A percentile compares a stretch with the other conserved stretches of the same genome.
Conservation (phyloP, 129 eudicot species). For the Artemisia argyi region DNA sequence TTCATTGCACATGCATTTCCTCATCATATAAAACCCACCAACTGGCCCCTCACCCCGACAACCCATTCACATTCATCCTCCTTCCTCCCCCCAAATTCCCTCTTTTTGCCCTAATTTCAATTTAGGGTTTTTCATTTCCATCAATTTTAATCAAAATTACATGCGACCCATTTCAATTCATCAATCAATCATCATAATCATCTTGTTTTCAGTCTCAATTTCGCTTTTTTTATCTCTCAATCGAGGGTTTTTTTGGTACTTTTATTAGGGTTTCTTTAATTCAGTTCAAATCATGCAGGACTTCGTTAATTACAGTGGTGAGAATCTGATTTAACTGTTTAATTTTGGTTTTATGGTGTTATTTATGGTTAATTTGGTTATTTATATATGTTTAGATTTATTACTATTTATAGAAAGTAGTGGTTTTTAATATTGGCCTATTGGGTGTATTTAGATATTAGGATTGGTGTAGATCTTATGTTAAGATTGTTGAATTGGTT, state of each 20-base stretch:
- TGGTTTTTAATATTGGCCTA: background rate
- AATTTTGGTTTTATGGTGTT: too few species aligned
- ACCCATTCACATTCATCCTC: slow-evolving; percentile 34
- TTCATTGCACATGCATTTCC: slow-evolving; percentile 39
- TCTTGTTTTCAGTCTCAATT: slow-evolving; percentile 21
- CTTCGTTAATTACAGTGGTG: slow-evolving; percentile 75
- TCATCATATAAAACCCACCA: slow-evolving; percentile 19
- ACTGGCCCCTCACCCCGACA: slow-evolving; percentile 35
- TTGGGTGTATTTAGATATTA: background rate
- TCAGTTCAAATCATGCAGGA: slow-evolving; percentile 59
- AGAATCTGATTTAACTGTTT: background rate
- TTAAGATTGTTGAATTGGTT: background rate
- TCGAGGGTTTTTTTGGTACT: slow-evolving; percentile 55
- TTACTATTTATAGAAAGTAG: slow-evolving; percentile 4
- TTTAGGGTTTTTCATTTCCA: slow-evolving; percentile 54
- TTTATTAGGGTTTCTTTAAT: slow-evolving; percentile 34
- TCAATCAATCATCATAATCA: slow-evolving; percentile 23
- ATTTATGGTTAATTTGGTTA: background rate
- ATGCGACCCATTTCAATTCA: background rate
- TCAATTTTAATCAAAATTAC: slow-evolving; percentile 40
- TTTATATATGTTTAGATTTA: slow-evolving; percentile 6
- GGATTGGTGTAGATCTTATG: background rate
- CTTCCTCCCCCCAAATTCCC: slow-evolving; percentile 34
- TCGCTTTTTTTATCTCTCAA: slow-evolving; percentile 59
- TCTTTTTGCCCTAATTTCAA: slow-evolving; percentile 75